Evolutionary conservation across 441 rosid genomes (phyloP), one percentile per base, ranked within the genome.

Genomic region (Eruca vesicaria): DNA sequence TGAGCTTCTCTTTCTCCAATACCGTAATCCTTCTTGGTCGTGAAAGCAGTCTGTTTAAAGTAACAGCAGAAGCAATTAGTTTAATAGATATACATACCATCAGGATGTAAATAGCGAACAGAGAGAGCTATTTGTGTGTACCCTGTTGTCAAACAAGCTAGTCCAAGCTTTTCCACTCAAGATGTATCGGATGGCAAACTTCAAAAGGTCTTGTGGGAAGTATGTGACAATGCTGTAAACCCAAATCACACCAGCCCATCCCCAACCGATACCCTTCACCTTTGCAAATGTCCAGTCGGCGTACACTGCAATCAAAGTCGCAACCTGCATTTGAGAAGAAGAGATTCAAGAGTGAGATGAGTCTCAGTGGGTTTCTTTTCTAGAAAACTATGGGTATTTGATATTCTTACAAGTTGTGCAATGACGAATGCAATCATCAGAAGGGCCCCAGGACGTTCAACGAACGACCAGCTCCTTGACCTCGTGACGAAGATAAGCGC

Each of bases 191-290:
- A 82, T 90, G 55, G 93, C 90, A 59, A 94, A 94, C 82, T 94
- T 94, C 76, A 94, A 31, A 19, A 89, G 0, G 82, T 94, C 98
- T 11, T 92, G 88, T 8, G 98, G 98, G 50, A 94, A 0, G 68
- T 94, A 94, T 82, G 86, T 87, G 55, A 94, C 81, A 9, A 94
- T 7, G 72, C 98, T 94, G 87, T 86, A 94, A 64, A 92, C 15
- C 98, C 98, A 94, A 38, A 94, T 86, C 65, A 86, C 88, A 65
- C 93, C 99, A 0, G 99, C 98, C 99, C 99, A 94, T 80, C 97
- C 96, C 98, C 97, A 90, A 19, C 98, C 98, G 9, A 83, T 70
- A 71, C 98, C 98, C 59, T 90, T 81, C 69, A 94, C 90, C 36
- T 78, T 85, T 18, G 99, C 99, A 31, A 94, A 94, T 15, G 81